phyloP scores from a whole-genome alignment of 305 asterid species.

The Rubia occidens region DNA sequence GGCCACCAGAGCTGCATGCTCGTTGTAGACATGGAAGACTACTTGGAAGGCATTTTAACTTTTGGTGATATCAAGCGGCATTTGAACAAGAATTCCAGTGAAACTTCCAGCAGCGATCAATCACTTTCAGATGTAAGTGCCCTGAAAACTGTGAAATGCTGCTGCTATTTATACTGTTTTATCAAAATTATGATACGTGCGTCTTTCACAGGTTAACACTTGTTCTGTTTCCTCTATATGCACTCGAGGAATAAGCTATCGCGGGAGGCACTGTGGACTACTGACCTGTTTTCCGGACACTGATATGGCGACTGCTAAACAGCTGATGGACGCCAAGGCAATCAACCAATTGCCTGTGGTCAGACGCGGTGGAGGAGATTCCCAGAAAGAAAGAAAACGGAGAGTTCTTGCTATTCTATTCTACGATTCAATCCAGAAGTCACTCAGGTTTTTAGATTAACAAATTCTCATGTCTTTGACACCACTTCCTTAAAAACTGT shows the following conservation, averaged over 20 bases:
- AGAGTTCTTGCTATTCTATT: constrained; percentile 52
- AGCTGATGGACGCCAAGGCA: constrained; percentile 93
- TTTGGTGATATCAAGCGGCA: constrained; percentile 64
- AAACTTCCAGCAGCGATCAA: constrained; percentile 36
- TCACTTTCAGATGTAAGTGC: constrained; percentile 38
- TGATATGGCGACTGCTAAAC: constrained; percentile 79
- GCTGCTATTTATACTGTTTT: not conserved
- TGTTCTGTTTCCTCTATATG: constrained; percentile 62
- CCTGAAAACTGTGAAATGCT: constrained; percentile 2
- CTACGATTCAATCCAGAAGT: constrained; percentile 64
- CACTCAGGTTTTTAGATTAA: constrained; percentile 47
- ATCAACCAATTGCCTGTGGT: constrained; percentile 84
- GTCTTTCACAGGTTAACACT: constrained; percentile 39
- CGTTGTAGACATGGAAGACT: constrained; percentile 62
- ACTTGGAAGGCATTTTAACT: constrained; percentile 78
- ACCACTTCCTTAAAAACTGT: not conserved
- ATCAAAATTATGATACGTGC: not conserved
- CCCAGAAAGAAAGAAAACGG: constrained; percentile 56
- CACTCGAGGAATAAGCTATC: constrained; percentile 69
- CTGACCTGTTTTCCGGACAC: constrained; percentile 79
- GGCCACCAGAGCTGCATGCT: constrained; percentile 57
- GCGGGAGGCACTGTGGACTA: constrained; percentile 61
- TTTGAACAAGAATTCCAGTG: constrained; percentile 37
- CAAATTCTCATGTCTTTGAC: not conserved
- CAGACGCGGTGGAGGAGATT: constrained; percentile 44